Evolutionary conservation across 2,329 filamentous ascomycete species (phyloP), one percentile per base, ranked within the genome.

Genomic region (Stachybotrys chlorohalonatus): DNA sequence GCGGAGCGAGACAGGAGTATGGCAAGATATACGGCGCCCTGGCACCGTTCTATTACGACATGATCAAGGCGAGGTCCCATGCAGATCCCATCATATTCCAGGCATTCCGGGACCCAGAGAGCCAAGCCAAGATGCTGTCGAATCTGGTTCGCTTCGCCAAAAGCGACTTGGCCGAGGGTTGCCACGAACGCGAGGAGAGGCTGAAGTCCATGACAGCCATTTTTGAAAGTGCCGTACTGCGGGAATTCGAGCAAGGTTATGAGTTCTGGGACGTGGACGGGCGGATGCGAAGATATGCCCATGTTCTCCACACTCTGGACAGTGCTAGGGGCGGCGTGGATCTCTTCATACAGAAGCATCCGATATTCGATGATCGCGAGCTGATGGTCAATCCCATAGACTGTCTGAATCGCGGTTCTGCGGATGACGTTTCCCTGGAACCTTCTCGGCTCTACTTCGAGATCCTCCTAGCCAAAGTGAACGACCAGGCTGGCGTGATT

Each of bases 161-260:
- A 63, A 90, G 89, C 64, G 94, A 99, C 68, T 89, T 83, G 74
- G 80, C 89, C 0, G 75, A 86, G 55, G 92, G 90, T 1, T 92
- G 87, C 77, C 70, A 75, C 51, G 78, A 83, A 61, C 78, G 93
- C 48, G 82, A 88, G 63, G 83, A 87, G 58, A 89, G 86, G 65
- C 74, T 99, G 17, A 76, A 82, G 45, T 81, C 79, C 30, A 91
- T 95, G 80, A 82, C 86, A 60, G 80, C 80, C 45, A 85, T 94
- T 56, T 99, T 99, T 64, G 93, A 97, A 71, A 91, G 86, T 55
- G 91, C 92, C 4, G 92, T 95, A 4, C 73, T 96, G 52, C 82
- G 88, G 51, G 94, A 99, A 68, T 99, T 99, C 62, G 89, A 95
- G 70, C 88, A 94, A 65, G 94, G 90, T 5, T 95, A 95, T 61